Percentiles rank a stretch among this genome's conserved stretches.
Conservation (phyloP, 148 eudicot genomes). For the Polygonum aviculare region DNA sequence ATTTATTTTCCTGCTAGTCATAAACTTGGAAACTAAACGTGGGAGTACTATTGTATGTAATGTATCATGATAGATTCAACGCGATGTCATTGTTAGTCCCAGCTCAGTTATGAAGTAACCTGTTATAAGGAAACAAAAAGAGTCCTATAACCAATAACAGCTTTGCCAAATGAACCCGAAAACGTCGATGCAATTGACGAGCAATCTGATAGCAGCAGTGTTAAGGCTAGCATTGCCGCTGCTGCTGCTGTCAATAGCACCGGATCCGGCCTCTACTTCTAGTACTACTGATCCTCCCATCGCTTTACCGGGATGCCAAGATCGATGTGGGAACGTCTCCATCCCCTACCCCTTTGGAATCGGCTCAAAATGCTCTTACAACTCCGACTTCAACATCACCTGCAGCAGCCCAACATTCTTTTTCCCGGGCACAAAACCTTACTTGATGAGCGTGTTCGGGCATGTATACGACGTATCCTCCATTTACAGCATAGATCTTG, state of each 20-base stretch:
- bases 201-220: not conserved
- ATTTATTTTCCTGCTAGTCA: too few species aligned
- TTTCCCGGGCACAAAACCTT: not conserved
- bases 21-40: too few species aligned
- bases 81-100: too few species aligned
- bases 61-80: too few species aligned
- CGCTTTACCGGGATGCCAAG: not conserved
- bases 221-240: not conserved
- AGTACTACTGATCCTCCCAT: not conserved
- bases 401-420: not conserved
- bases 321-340: not conserved
- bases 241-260: not conserved
- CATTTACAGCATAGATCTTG: not conserved
- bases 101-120: too few species aligned
- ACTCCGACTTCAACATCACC: not conserved
- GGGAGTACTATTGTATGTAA: too few species aligned
- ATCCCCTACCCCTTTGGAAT: slow-evolving; percentile 6
- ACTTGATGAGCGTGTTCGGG: not conserved
- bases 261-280: too few species aligned
- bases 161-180: too few species aligned
- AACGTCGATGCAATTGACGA: not conserved
- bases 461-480: not conserved
- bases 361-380: slow-evolving; percentile 4
- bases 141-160: too few species aligned
- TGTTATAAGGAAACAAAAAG: too few species aligned